phyloP scores from a whole-genome alignment of 495 filamentous ascomycete genomes.

The Lasiosphaeria miniovina region DNA sequence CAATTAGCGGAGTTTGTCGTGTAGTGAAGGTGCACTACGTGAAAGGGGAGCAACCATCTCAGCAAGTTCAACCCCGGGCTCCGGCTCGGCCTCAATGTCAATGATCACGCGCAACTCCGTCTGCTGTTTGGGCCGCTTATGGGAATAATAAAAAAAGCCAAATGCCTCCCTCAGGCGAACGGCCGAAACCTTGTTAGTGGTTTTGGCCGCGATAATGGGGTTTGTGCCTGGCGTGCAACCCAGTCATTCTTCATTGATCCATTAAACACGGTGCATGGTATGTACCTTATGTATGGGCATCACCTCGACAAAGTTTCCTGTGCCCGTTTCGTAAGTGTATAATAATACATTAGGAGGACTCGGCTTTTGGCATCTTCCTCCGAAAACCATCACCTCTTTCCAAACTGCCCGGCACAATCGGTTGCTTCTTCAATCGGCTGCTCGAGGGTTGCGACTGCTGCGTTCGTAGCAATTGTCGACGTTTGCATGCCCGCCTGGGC shows the following conservation, averaged over 20 bases:
- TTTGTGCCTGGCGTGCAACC: not conserved
- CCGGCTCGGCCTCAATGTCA: not conserved
- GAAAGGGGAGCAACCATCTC: not conserved
- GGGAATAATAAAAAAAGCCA: not conserved
- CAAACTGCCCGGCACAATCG: too few relatives aligned
- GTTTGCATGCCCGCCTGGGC: too few relatives aligned
- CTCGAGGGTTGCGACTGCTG: too few relatives aligned
- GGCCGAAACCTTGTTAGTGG: not conserved
- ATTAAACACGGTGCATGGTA: not conserved
- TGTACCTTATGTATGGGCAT: too few relatives aligned
- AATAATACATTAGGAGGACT: too few relatives aligned
- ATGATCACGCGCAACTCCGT: slow-evolving; percentile 1
- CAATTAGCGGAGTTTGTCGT: not conserved
- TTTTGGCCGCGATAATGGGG: not conserved
- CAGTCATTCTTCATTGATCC: not conserved
- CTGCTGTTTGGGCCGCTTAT: not conserved
- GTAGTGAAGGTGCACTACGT: not conserved
- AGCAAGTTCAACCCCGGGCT: not conserved
- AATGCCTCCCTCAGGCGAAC: not conserved
- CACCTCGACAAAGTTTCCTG: too few relatives aligned
- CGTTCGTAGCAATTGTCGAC: too few relatives aligned
- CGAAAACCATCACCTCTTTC: too few relatives aligned
- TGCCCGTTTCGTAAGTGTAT: too few relatives aligned
- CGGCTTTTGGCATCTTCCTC: too few relatives aligned
- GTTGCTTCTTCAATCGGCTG: too few relatives aligned